A percentile compares a stretch with the other conserved stretches of the same genome.
Conservation (phyloP, 768 basidiomycete species). For the Macrolepiota dolichaula region DNA sequence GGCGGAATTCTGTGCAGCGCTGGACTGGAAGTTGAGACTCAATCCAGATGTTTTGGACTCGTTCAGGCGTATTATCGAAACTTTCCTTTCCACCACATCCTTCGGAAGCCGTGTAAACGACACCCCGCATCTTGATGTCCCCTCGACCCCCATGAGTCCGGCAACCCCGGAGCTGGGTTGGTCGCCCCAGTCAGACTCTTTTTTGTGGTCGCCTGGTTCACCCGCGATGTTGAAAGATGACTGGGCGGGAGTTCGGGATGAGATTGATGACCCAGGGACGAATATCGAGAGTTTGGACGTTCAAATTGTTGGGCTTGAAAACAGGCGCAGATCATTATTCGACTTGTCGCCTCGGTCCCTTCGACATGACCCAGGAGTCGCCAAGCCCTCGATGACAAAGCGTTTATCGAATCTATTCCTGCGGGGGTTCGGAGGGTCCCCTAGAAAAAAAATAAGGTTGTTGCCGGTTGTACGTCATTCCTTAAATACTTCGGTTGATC, state of each 20-base stretch:
- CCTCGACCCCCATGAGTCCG: background rate
- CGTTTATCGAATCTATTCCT: background rate
- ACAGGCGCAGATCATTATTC: background rate
- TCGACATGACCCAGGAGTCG: background rate
- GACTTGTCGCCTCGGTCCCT: background rate
- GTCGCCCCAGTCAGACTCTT: background rate
- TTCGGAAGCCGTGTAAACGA: background rate
- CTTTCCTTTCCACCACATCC: background rate
- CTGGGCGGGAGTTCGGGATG: background rate
- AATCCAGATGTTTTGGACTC: conserved; percentile 1
- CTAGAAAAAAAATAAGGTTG: background rate
- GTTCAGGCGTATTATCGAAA: background rate
- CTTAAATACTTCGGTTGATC: background rate
- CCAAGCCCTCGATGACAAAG: background rate
- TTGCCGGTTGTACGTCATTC: background rate
- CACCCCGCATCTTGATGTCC: background rate
- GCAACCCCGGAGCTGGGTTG: background rate
- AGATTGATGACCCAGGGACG: background rate
- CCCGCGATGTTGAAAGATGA: background rate
- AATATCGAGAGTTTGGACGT: background rate
- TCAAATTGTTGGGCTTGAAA: background rate
- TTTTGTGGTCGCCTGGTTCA: background rate
- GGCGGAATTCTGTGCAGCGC: background rate
- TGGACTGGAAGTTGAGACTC: conserved; percentile 4
- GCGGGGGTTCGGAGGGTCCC: background rate